Evolutionary conservation across 352 stramenopile species (phyloP).

Genomic region (Pythium rhizo-oryzae): DNA sequence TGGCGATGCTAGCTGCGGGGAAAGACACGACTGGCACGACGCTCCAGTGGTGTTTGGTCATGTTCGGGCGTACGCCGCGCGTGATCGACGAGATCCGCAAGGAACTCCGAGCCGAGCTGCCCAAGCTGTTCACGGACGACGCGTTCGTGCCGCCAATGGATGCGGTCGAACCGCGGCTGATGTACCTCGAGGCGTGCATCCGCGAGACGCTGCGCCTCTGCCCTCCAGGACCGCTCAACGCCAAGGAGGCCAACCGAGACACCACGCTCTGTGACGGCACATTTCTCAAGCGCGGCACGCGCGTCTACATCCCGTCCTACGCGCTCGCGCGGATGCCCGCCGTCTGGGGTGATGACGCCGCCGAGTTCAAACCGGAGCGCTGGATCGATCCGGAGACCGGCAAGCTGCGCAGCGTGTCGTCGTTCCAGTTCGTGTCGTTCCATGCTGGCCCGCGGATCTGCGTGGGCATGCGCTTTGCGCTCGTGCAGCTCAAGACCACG

Average conservation of each 20-base stretch:
- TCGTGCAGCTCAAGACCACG: conserved; percentile 38
- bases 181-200: conserved; percentile 33
- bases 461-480: conserved; percentile 43
- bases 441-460: conserved; percentile 47
- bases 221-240: conserved; percentile 38
- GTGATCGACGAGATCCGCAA: conserved; percentile 27
- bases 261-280: conserved; percentile 42
- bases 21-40: conserved; percentile 69
- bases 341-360: conserved; percentile 39
- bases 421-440: conserved; percentile 53
- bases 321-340: conserved; percentile 29
- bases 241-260: conserved; percentile 34
- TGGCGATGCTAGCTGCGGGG: conserved; percentile 75
- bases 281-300: conserved; percentile 30
- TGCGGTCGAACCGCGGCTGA: conserved; percentile 1
- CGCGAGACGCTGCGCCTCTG: conserved; percentile 44
- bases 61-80: conserved; percentile 61
- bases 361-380: conserved; percentile 41
- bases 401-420: conserved; percentile 25
- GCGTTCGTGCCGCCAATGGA: conserved; percentile 21
- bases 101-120: conserved; percentile 13
- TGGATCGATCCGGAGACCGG: conserved; percentile 21
- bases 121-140: conserved; percentile 11
- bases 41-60: conserved; percentile 73
- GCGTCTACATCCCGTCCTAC: conserved; percentile 40